Percentiles rank a stretch among this genome's conserved stretches.
Evolutionary conservation across 2,329 filamentous ascomycete genomes (phyloP).

Genomic region (Hirsutella rhossiliensis): DNA sequence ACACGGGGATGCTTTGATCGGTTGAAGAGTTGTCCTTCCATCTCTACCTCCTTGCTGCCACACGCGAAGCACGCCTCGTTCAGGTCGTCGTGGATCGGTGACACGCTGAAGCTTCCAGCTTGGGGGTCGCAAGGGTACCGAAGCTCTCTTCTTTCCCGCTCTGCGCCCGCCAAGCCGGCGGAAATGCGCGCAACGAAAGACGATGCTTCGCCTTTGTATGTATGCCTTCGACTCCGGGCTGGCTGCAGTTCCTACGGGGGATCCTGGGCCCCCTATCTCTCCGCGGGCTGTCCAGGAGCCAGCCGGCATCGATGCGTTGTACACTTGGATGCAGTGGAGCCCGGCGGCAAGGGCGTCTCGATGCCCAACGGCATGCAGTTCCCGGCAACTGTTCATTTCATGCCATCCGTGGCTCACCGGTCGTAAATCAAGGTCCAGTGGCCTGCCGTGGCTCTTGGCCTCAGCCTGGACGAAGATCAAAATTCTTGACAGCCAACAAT

Average conservation of each 20-base stretch:
- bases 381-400: background rate
- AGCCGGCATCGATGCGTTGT: constrained; percentile 23
- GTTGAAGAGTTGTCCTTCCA: no score
- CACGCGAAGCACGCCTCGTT: no score
- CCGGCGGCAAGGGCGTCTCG: constrained; percentile 31
- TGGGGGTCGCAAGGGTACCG: no score
- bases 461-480: no score
- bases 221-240: background rate
- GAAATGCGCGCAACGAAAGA: background rate
- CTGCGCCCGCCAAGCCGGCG: background rate
- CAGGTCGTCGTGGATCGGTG: no score
- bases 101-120: no score
- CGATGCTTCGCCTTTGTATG: background rate
- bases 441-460: background rate
- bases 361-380: constrained; percentile 33
- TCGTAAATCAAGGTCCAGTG: background rate
- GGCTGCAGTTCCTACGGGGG: background rate
- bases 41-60: no score
- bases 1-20: no score
- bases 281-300: constrained; percentile 16
- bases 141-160: background rate
- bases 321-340: constrained; percentile 26
- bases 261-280: background rate
- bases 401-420: background rate
- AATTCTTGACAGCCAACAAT: no score